Base-by-base conservation (phyloP, 2,329 filamentous ascomycete species). In the Akanthomyces dipterigenus region DNA sequence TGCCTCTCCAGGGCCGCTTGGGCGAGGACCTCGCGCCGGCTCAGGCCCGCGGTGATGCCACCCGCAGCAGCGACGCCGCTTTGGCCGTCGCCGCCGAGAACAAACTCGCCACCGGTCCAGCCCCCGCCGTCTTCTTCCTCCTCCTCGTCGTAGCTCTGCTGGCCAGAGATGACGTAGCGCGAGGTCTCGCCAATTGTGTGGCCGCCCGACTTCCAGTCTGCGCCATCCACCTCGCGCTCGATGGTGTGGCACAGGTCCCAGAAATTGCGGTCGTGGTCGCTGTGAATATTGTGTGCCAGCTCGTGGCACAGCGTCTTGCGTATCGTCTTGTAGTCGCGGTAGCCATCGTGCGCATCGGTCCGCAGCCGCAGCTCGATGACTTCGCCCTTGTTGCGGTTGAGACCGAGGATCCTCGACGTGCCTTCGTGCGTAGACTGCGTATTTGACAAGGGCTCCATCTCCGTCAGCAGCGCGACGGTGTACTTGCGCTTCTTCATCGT, bases 311-410 rank as follows among this genome's bases (percentile, higher is more conserved):
- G 79, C 50, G 95, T 98, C 67, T 90, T 90, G 56, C 95, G 84
- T 54, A 99, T 96, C 0, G 89, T 93, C 68, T 88, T 88, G 76
- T 98, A 99, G 71, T 97, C 91, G 42, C 95, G 80, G 70, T 96
- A 98, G 1, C 95, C 95, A 72, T 96, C 92, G 71, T 95, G 91
- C 3, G 90, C 90, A 75, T 99, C 95, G 1, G 95, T 98, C n/a
- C 95, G 81, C 40, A 99, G 76, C 0, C 95, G 81, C 64, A 99
- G 75, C 79, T 98, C 93, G 61, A 99, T 96, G 1, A 91, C 90
- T 73, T 96, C 89, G 63, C 95, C 95, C 3, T 80, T 75, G 70
- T 98, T 97, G 12, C 91, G 81, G 71, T 99, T 99, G 45, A 98
- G 73, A 0, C 95, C 95, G 0, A 98, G 76, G 1, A 90, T 93